Conservation (phyloP, 352 stramenopile species). For the Thraustotheca clavata region DNA sequence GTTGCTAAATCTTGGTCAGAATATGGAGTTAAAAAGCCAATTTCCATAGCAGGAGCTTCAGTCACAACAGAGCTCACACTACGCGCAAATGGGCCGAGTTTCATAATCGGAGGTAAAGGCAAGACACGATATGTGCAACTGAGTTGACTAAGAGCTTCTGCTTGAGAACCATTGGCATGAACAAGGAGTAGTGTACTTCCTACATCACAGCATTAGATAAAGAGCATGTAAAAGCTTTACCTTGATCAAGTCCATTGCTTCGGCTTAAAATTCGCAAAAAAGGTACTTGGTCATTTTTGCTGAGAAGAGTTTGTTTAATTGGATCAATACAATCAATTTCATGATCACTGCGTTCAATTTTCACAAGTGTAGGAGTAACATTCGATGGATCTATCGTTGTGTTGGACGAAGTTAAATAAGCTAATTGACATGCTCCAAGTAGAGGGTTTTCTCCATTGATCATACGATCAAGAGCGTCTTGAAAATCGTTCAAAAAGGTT, state of each 20-base stretch:
- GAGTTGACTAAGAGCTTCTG: slow-evolving; percentile 30
- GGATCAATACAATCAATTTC: slow-evolving; percentile 38
- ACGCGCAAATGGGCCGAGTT: slow-evolving; percentile 60
- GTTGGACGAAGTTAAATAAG: slow-evolving; percentile 31
- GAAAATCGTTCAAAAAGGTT: slow-evolving; percentile 3
- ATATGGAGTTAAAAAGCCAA: slow-evolving; percentile 40
- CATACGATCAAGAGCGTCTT: slow-evolving; percentile 36
- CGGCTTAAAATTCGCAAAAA: slow-evolving; percentile 53
- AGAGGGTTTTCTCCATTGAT: slow-evolving; percentile 43
- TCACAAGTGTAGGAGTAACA: slow-evolving; percentile 38
- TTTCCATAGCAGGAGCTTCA: slow-evolving; percentile 43
- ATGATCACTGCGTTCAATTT: slow-evolving; percentile 30
- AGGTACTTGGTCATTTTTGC: slow-evolving; percentile 28
- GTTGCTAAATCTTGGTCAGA: slow-evolving; percentile 26
- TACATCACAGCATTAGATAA: neutral
- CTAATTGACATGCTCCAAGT: slow-evolving; percentile 48
- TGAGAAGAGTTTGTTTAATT: slow-evolving; percentile 35
- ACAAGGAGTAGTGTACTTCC: slow-evolving; percentile 44
- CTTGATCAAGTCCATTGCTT: slow-evolving; percentile 29
- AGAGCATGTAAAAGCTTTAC: neutral
- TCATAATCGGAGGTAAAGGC: slow-evolving; percentile 41
- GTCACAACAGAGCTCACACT: slow-evolving; percentile 33
- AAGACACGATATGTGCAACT: slow-evolving; percentile 42
- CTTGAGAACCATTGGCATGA: slow-evolving; percentile 31
- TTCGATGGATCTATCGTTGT: slow-evolving; percentile 5